A percentile compares a stretch with the other conserved stretches of the same genome.
Conservation (phyloP, 2,329 filamentous ascomycete genomes). For the Penicillium brasilianum region DNA sequence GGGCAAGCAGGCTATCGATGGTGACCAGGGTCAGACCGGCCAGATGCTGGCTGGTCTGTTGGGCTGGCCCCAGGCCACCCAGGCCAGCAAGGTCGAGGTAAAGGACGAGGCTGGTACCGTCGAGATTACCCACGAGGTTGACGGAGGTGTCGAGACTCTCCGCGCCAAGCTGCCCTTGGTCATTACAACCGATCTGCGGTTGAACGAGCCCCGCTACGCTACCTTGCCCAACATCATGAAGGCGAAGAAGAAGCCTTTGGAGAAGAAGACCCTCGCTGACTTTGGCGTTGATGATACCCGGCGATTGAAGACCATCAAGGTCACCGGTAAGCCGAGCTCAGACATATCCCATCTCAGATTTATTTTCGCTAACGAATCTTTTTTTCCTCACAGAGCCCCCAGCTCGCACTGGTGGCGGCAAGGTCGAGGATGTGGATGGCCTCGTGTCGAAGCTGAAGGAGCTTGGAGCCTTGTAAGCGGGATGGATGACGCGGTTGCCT, state of each 20-base stretch:
- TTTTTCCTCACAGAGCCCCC: slow-evolving; percentile 69
- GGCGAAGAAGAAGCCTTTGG: slow-evolving; percentile 99
- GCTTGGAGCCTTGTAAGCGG: slow-evolving; percentile 77
- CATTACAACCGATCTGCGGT: slow-evolving; percentile 89
- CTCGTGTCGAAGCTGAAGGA: slow-evolving; percentile 94
- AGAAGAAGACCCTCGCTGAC: slow-evolving; percentile 86
- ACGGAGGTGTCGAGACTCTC: slow-evolving; percentile 92
- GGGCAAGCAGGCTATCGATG: slow-evolving; percentile 98
- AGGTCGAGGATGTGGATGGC: slow-evolving; percentile 97
- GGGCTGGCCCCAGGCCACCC: slow-evolving; percentile 92
- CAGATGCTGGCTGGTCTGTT: slow-evolving; percentile 96
- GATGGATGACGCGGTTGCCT: background rate
- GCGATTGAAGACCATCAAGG: slow-evolving; percentile 87
- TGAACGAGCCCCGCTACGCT: slow-evolving; percentile 95
- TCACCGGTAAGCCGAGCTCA: slow-evolving; percentile 66
- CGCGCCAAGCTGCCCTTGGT: slow-evolving; percentile 85
- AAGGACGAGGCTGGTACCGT: slow-evolving; percentile 69
- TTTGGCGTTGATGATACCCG: slow-evolving; percentile 75
- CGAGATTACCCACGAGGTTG: slow-evolving; percentile 86
- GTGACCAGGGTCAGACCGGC: slow-evolving; percentile 92
- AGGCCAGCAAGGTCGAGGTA: slow-evolving; percentile 84
- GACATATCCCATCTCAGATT: background rate
- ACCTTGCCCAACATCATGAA: slow-evolving; percentile 99
- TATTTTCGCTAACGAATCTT: slow-evolving; percentile 10
- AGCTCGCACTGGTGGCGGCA: slow-evolving; percentile 86